phyloP scores from a whole-genome alignment of 176 grass and related monocot genomes.

The Paspalum notatum region DNA sequence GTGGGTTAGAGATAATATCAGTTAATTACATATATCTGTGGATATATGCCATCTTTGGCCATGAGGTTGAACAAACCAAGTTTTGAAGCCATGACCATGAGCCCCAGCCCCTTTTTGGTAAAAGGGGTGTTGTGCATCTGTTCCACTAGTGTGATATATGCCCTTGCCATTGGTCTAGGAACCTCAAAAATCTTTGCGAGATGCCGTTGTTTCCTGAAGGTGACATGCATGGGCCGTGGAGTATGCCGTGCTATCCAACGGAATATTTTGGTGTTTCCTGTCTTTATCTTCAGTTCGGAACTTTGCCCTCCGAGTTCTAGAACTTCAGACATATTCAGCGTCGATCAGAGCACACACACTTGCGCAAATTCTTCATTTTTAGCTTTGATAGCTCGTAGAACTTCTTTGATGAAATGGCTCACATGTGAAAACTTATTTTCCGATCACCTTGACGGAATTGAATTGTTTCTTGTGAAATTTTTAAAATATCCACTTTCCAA shows the following conservation, averaged over 20 bases:
- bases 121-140: slow-evolving; percentile 19
- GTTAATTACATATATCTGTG: no score
- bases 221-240: slow-evolving; percentile 33
- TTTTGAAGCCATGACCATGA: neutral
- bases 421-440: neutral
- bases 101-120: slow-evolving; percentile 21
- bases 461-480: neutral
- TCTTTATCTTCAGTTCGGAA: neutral
- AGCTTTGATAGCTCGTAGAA: no score
- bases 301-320: neutral
- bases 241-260: slow-evolving; percentile 4
- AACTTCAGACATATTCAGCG: neutral
- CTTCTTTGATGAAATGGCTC: no score
- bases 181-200: slow-evolving; percentile 29
- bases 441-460: neutral
- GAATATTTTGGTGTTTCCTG: slow-evolving; percentile 35
- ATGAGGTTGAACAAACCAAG: neutral
- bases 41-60: slow-evolving; percentile 17
- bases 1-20: no score
- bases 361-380: no score
- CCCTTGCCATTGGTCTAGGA: slow-evolving; percentile 40
- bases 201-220: slow-evolving; percentile 24
- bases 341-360: neutral
- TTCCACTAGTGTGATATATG: slow-evolving; percentile 21
- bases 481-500: neutral